phyloP scores from a whole-genome alignment of 2,329 filamentous ascomycete genomes.

The Cryphonectria parasitica region DNA sequence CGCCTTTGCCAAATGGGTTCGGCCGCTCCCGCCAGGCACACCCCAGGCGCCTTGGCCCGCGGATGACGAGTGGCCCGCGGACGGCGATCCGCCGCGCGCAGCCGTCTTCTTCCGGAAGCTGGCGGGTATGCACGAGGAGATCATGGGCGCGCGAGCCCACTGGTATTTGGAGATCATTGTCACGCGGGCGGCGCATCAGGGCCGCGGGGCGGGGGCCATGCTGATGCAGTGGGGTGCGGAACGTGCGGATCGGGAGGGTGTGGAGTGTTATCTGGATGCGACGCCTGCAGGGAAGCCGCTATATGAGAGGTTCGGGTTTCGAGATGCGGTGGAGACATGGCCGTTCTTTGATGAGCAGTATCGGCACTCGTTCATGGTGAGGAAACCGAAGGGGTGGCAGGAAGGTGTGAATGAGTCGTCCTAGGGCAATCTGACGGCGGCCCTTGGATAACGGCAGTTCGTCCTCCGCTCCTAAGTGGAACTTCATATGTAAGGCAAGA shows the following conservation, averaged over 20 bases:
- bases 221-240: slow-evolving; percentile 53
- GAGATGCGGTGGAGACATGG: slow-evolving; percentile 41
- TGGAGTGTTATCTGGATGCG: slow-evolving; percentile 54
- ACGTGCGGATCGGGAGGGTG: slow-evolving; percentile 47
- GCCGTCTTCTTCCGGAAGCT: slow-evolving; percentile 47
- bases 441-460: not conserved
- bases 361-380: slow-evolving; percentile 43
- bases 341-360: slow-evolving; percentile 41
- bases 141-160: slow-evolving; percentile 49
- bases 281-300: slow-evolving; percentile 50
- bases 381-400: slow-evolving; percentile 27
- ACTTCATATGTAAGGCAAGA: no score
- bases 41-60: slow-evolving; percentile 34
- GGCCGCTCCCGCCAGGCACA: slow-evolving; percentile 35
- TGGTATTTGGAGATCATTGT: slow-evolving; percentile 54
- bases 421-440: not conserved
- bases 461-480: not conserved
- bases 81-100: slow-evolving; percentile 42
- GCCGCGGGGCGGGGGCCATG: slow-evolving; percentile 48
- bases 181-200: slow-evolving; percentile 47
- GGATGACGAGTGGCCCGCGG: slow-evolving; percentile 44
- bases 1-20: slow-evolving; percentile 53
- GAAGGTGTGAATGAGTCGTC: no score
- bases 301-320: slow-evolving; percentile 55
- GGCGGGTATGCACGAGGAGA: slow-evolving; percentile 39